These are phyloP conservation scores for Podospora fimiseda DNA, from an alignment of 495 filamentous ascomycete genomes.

Conservation along the genomic window DNA sequence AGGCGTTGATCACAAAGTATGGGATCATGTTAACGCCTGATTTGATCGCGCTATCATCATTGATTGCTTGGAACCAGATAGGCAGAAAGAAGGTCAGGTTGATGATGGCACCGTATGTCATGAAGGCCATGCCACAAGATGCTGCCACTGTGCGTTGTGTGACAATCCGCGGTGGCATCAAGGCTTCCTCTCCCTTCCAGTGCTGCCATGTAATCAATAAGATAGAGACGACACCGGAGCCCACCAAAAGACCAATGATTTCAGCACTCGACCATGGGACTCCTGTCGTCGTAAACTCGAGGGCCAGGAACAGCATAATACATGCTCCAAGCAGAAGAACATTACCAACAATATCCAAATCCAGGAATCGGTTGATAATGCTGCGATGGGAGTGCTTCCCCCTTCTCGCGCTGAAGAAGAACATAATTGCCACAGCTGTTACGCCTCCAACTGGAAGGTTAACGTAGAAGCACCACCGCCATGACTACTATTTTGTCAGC, in stretches of 20 bases:
- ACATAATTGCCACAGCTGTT: conserved; percentile 36
- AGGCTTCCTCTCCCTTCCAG: conserved; percentile 26
- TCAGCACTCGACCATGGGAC: conserved; percentile 36
- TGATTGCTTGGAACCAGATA: conserved; percentile 69
- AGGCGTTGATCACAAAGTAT: conserved; percentile 53
- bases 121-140: conserved; percentile 36
- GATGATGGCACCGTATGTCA: conserved; percentile 31
- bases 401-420: conserved; percentile 27
- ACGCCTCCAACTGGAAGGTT: conserved; percentile 42
- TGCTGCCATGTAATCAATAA: conserved; percentile 15
- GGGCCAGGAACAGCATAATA: conserved; percentile 41
- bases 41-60: conserved; percentile 52
- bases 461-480: conserved; percentile 52
- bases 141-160: conserved; percentile 58
- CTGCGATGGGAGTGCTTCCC: conserved; percentile 18
- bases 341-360: conserved; percentile 43
- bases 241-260: conserved; percentile 29
- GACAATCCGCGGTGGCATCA: conserved; percentile 27
- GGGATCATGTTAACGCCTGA: conserved; percentile 67
- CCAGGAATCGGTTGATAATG: conserved; percentile 26
- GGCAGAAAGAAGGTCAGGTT: conserved; percentile 53
- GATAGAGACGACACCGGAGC: conserved; percentile 34
- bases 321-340: conserved; percentile 39
- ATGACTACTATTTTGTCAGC: conserved; percentile 21
- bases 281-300: conserved; percentile 43